phyloP scores from a whole-genome alignment of 139 green algal species.

The Chlamydomonas eustigma region DNA sequence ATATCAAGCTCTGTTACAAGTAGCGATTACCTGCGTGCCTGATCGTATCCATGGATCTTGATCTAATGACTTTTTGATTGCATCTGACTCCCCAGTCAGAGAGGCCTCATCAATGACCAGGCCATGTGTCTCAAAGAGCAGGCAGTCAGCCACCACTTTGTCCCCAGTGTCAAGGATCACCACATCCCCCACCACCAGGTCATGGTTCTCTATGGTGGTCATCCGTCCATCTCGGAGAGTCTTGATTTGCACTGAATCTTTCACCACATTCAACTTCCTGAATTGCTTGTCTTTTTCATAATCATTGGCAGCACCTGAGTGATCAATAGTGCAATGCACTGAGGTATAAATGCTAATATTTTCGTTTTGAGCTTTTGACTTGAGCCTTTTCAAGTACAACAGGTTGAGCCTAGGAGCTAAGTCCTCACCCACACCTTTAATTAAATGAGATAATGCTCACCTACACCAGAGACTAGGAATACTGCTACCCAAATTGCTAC shows the following conservation, averaged over 20 bases:
- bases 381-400: no score
- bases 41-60: constrained; percentile 73
- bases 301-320: constrained; percentile 84
- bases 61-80: constrained; percentile 72
- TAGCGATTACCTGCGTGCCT: constrained; percentile 76
- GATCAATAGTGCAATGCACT: no score
- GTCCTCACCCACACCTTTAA: no score
- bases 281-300: constrained; percentile 96
- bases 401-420: no score
- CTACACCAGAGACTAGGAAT: constrained; percentile 80
- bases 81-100: constrained; percentile 91
- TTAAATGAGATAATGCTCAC: constrained; percentile 39
- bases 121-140: constrained; percentile 24
- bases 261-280: constrained; percentile 84
- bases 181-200: constrained; percentile 91
- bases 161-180: constrained; percentile 88
- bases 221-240: constrained; percentile 59
- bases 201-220: constrained; percentile 60
- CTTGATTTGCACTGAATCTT: constrained; percentile 83
- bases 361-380: no score
- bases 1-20: no score
- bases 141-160: constrained; percentile 70
- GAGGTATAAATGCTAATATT: no score
- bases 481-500: constrained; percentile 93
- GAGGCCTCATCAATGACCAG: constrained; percentile 88